Evolutionary conservation across 805 yeast genomes (phyloP).

Genomic region (Cyberlindnera lachancei): DNA sequence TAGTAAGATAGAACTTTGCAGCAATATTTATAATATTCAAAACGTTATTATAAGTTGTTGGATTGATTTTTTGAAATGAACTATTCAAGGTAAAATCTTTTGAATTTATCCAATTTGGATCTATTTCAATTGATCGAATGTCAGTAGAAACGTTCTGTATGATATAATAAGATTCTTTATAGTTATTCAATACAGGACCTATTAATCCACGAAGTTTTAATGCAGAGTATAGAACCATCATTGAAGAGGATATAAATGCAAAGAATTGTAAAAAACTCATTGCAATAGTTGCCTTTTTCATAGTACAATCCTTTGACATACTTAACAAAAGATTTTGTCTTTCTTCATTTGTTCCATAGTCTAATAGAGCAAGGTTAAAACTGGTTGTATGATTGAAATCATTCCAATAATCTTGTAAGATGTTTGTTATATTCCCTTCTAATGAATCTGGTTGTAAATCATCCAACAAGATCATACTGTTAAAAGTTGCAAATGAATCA

Average conservation of each 20-base stretch:
- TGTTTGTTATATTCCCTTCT: too few relatives aligned
- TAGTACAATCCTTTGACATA: slow-evolving; percentile 13
- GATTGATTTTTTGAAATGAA: neutral
- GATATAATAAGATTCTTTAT: neutral
- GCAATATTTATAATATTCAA: slow-evolving; percentile 1
- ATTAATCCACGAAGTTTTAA: neutral
- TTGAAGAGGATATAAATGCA: slow-evolving; percentile 9
- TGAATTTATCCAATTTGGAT: neutral
- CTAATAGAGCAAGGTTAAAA: too few relatives aligned
- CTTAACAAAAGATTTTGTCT: too few relatives aligned
- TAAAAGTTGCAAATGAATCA: neutral
- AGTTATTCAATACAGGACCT: neutral
- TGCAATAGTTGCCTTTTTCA: slow-evolving; percentile 13
- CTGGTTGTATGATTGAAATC: too few relatives aligned
- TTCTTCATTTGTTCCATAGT: too few relatives aligned
- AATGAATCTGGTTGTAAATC: too few relatives aligned
- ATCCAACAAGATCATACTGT: too few relatives aligned
- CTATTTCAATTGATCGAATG: neutral
- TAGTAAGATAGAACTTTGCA: neutral
- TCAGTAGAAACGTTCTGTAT: neutral
- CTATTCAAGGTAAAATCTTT: neutral
- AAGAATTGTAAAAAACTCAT: slow-evolving; percentile 7
- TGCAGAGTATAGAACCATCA: slow-evolving; percentile 5
- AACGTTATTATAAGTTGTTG: neutral
- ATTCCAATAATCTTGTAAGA: too few relatives aligned